Base-by-base conservation (phyloP, 2,329 filamentous ascomycete species). In the Fusarium nurragi region DNA sequence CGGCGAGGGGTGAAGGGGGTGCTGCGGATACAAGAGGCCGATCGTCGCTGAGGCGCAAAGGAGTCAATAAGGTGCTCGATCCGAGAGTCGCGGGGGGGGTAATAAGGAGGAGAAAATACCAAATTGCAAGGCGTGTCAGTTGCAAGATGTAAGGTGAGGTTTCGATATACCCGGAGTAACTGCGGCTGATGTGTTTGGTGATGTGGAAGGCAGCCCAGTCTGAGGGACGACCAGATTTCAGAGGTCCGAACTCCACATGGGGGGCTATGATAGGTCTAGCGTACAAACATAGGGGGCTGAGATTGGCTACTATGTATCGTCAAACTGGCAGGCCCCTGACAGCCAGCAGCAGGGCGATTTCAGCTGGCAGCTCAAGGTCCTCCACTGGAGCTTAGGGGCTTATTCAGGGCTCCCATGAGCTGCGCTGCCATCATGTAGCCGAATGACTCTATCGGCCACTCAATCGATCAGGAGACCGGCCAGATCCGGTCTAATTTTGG, bases 221-320 rank as follows among this genome's bases (percentile, higher is more conserved):
- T 65, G 50, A 58, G 39, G 40, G 40, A 57, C 43, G 54, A 48
- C 50, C 40, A 55, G 63, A 47, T 57, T 64, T 51, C 54, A 61
- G 52, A 44, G 40, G 28, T 47, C 53, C 19, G 14, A 55, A 54
- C 43, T 40, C 43, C 41, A 60, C 48, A 36, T 37, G 36, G 21
- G 28, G 40, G 49, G 32, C 75, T 75, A 64, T 48, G 73, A 74
- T 71, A 41, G 75, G 77, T 60, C 62, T 77, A 78, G 77, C 71
- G 75, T 55, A n/a, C 52, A 47, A 62, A 59, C 48, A 59, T 43
- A 36, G 32, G 39, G 19, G 56, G 40, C 10, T 60, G 39, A 12
- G 22, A 55, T 50, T 48, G 46, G 47, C 19, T 38, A 39, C 25
- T 40, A 49, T 23, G 36, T 40, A 56, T 34, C 30, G 19, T 34